phyloP scores from a whole-genome alignment of 306 rosid genomes.

The Pterocarpus macrocarpus region DNA sequence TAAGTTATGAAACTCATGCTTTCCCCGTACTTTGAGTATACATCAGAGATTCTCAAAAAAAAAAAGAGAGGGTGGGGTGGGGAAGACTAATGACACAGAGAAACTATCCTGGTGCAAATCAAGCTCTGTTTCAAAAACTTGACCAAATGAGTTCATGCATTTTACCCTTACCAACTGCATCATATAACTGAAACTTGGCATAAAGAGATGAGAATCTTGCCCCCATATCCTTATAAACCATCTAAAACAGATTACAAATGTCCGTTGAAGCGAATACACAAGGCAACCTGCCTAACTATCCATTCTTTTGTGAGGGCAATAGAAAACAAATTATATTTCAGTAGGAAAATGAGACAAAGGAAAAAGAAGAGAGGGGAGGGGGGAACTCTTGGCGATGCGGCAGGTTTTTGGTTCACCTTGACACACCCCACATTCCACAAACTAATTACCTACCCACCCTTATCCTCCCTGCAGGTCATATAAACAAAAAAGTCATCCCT shows the following conservation, averaged over 20 bases:
- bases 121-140: background rate
- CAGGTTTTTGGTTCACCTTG: background rate
- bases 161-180: conserved; percentile 10
- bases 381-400: background rate
- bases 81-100: too few species aligned
- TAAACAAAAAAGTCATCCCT: too few species aligned
- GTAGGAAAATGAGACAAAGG: background rate
- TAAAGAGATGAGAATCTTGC: background rate
- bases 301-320: background rate
- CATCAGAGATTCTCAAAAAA: background rate
- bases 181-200: background rate
- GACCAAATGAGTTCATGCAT: background rate
- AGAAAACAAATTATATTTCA: background rate
- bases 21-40: background rate
- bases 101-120: background rate
- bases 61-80: too few species aligned
- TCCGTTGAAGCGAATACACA: background rate
- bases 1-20: background rate
- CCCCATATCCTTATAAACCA: background rate
- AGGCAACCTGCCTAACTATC: background rate
- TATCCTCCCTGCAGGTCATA: too few species aligned
- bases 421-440: background rate
- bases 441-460: too few species aligned
- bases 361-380: too few species aligned
- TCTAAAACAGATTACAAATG: background rate